Evolutionary conservation across 2,329 filamentous ascomycete species (phyloP), one percentile per base, ranked within the genome.

Genomic region (Colletotrichum theobromicola): DNA sequence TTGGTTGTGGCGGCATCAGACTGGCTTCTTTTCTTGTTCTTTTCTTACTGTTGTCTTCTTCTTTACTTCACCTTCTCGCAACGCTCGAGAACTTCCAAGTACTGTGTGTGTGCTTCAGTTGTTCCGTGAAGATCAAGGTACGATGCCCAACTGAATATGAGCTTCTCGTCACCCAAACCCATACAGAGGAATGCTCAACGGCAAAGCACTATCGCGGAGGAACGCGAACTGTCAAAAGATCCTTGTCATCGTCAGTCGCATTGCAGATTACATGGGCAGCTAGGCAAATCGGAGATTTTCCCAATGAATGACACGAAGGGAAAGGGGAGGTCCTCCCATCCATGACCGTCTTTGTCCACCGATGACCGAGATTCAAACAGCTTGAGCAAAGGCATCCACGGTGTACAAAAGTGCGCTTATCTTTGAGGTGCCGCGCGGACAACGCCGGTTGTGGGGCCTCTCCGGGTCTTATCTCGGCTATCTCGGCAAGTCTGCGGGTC

Each of bases 131-230:
- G n/a, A n/a, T n/a, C n/a, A n/a, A n/a, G n/a, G n/a, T n/a, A 50
- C 42, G n/a, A 46, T 4, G 0, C 4, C n/a, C 21, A 1, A 46
- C 1, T 2, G n/a, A 46, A 46, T n/a, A 46, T 4, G 4, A 2
- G n/a, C 9, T 2, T 21, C n/a, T n/a, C 2, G 10, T 21, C 13
- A 7, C 1, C 3, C 18, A 13, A 4, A 0, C 4, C 21, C 2
- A 21, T n/a, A 46, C 4, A 18, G 42, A 21, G 42, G 7, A 3
- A 46, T 21, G 10, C 2, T 46, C n/a, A 1, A 13, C 10, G 4
- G 21, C 0, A n/a, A 50, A 1, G 42, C 42, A 50, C 42, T 50
- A 50, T 21, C 42, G 10, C 42, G n/a, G 21, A 21, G 13, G n/a
- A 50, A 7, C 42, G 42, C 42, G 42, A 50, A 10, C 10, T 50